Evolutionary conservation across 1,284 basidiomycete species (phyloP).

Genomic region (Ustilago cynodontis): DNA sequence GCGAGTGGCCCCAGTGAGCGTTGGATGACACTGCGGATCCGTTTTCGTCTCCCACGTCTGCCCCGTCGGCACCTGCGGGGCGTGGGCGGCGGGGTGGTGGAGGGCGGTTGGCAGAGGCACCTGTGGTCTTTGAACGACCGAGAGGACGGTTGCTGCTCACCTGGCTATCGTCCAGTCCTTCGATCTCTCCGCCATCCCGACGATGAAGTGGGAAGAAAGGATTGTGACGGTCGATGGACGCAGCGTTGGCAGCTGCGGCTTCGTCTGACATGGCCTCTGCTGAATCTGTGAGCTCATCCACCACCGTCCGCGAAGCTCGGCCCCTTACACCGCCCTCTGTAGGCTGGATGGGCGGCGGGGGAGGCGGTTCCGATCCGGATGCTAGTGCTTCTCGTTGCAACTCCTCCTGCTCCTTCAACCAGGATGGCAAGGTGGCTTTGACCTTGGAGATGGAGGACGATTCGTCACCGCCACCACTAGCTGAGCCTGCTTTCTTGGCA

Average conservation of each 20-base stretch:
- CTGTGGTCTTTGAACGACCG: constrained; percentile 58
- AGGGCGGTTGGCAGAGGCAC: constrained; percentile 15
- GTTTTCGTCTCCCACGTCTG: constrained; percentile 10
- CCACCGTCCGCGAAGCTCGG: constrained; percentile 49
- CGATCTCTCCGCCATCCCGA: constrained; percentile 29
- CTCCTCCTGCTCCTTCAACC: constrained; percentile 68
- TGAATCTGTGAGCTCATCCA: constrained; percentile 59
- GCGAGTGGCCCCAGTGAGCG: constrained; percentile 52
- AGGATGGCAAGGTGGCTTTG: constrained; percentile 61
- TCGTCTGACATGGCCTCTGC: constrained; percentile 59
- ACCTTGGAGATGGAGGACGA: constrained; percentile 35
- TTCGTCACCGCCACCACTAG: constrained; percentile 13
- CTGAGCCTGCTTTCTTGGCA: constrained; percentile 37
- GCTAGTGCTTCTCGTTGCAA: constrained; percentile 58
- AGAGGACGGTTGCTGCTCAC: constrained; percentile 50
- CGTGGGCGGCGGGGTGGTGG: constrained; percentile 40
- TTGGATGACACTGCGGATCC: constrained; percentile 26
- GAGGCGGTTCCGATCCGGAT: constrained; percentile 52
- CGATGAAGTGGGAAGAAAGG: constrained; percentile 63
- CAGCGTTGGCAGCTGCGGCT: constrained; percentile 56
- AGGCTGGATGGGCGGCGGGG: constrained; percentile 53
- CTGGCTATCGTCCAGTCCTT: constrained; percentile 36
- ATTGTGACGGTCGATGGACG: constrained; percentile 63
- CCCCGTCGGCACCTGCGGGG: constrained; percentile 10
- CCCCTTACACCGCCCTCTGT: constrained; percentile 43